These are phyloP conservation scores for Rosellinia necatrix DNA, from an alignment of 2,329 filamentous ascomycete genomes.

Conservation along the genomic window DNA sequence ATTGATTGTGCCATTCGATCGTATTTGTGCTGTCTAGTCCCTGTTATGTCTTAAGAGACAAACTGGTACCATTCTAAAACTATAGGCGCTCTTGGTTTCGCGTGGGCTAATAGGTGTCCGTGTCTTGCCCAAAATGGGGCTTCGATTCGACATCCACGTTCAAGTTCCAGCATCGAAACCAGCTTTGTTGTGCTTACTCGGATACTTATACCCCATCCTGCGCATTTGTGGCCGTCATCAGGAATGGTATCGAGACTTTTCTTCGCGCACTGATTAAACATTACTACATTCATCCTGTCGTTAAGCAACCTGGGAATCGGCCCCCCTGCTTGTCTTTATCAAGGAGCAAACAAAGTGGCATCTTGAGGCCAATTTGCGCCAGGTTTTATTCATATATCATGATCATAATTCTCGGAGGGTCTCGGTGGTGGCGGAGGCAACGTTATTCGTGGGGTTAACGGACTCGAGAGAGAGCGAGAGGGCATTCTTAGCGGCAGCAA, in stretches of 20 bases:
- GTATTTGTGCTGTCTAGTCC: background rate
- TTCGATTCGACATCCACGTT: slow-evolving; percentile 17
- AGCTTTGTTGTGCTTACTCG: slow-evolving; percentile 2
- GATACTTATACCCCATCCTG: background rate
- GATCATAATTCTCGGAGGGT: slow-evolving; percentile 46
- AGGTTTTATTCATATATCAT: slow-evolving; percentile 2
- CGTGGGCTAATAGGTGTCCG: background rate
- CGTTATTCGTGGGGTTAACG: slow-evolving; percentile 36
- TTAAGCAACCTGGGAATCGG: slow-evolving; percentile 7
- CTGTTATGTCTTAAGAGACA: background rate
- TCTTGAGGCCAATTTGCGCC: background rate
- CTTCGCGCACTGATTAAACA: slow-evolving; percentile 33
- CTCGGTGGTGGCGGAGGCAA: slow-evolving; percentile 36
- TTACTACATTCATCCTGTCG: slow-evolving; percentile 28
- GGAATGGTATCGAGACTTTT: slow-evolving; percentile 12
- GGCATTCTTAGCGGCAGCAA: slow-evolving; percentile 49
- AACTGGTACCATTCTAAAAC: slow-evolving; percentile 4
- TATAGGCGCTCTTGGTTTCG: background rate
- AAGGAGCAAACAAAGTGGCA: background rate
- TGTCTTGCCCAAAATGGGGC: background rate
- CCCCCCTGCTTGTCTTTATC: background rate
- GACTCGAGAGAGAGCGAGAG: slow-evolving; percentile 47
- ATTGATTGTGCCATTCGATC: background rate
- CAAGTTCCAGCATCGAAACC: slow-evolving; percentile 4
- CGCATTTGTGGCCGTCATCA: background rate